phyloP scores from a whole-genome alignment of 2,329 filamentous ascomycete genomes.

The Blastomyces emzantsi region DNA sequence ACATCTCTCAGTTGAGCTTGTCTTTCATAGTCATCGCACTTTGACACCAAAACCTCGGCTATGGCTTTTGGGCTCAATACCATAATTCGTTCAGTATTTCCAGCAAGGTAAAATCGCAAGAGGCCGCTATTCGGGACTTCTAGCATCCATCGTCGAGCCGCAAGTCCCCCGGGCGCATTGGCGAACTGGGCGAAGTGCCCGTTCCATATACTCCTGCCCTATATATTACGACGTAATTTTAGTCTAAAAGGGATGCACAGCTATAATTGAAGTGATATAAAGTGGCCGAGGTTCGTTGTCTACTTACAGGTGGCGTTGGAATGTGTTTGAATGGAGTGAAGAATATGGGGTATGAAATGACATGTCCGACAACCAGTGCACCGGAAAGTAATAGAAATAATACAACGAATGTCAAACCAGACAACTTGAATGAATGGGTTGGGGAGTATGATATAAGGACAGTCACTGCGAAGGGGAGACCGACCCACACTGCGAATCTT shows the following conservation, averaged over 20 bases:
- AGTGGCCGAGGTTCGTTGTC: not conserved
- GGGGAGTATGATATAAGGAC: conserved; percentile 3
- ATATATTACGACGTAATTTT: not conserved
- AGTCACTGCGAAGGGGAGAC: not conserved
- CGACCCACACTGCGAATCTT: not conserved
- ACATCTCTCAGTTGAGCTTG: conserved; percentile 41
- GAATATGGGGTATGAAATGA: conserved; percentile 49
- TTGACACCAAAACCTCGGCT: conserved; percentile 60
- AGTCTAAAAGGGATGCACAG: not conserved
- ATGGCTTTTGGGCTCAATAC: conserved; percentile 55
- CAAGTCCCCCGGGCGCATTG: conserved; percentile 33
- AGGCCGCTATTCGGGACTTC: conserved; percentile 58
- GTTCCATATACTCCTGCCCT: conserved; percentile 37
- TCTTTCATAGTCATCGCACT: conserved; percentile 62
- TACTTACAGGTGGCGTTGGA: conserved; percentile 43
- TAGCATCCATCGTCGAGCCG: conserved; percentile 44
- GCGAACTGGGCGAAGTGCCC: conserved; percentile 37
- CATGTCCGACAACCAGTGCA: conserved; percentile 20
- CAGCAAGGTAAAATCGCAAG: conserved; percentile 55
- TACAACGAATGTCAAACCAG: conserved; percentile 9
- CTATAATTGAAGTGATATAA: not conserved
- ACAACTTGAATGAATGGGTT: conserved; percentile 4
- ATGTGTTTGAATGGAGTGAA: conserved; percentile 52
- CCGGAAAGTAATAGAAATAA: not conserved
- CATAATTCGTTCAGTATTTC: conserved; percentile 56